Evolutionary conservation across 176 grass and related monocot species (phyloP).

Genomic region (Bolboschoenus planiculmis): DNA sequence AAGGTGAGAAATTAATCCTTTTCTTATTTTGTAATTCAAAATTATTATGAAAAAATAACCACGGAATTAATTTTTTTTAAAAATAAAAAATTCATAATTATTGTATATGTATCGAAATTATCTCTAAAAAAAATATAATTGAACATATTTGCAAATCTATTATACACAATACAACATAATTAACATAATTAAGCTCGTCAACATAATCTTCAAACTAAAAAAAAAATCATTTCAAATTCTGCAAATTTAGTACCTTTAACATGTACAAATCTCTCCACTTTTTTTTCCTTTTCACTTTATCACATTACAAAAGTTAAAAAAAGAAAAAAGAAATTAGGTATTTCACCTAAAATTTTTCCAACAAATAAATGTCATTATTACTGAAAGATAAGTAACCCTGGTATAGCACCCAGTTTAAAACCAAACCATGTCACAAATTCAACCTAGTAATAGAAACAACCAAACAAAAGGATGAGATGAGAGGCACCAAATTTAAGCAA

Average conservation of each 20-base stretch:
- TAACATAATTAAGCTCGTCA: background rate
- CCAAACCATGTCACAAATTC: conserved; percentile 6
- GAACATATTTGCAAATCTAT: background rate
- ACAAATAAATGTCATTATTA: background rate
- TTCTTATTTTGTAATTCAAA: too few relatives aligned
- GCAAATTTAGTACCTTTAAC: background rate
- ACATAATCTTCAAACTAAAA: background rate
- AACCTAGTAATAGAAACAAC: background rate
- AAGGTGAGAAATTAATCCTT: too few relatives aligned
- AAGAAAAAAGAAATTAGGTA: background rate
- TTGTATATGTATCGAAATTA: too few relatives aligned
- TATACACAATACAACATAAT: background rate
- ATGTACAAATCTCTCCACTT: background rate
- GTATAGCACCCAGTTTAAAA: conserved; percentile 15
- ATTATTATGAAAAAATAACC: too few relatives aligned
- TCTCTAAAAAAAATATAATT: too few relatives aligned
- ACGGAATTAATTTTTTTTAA: too few relatives aligned
- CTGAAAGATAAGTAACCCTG: background rate
- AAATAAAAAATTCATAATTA: too few relatives aligned
- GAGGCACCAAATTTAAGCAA: background rate
- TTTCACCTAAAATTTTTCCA: background rate
- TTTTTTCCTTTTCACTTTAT: background rate
- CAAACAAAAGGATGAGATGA: background rate
- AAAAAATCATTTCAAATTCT: background rate
- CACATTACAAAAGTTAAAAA: background rate